These are phyloP conservation scores for Tylopilus felleus DNA, from an alignment of 768 basidiomycete genomes.

Conservation along the genomic window DNA sequence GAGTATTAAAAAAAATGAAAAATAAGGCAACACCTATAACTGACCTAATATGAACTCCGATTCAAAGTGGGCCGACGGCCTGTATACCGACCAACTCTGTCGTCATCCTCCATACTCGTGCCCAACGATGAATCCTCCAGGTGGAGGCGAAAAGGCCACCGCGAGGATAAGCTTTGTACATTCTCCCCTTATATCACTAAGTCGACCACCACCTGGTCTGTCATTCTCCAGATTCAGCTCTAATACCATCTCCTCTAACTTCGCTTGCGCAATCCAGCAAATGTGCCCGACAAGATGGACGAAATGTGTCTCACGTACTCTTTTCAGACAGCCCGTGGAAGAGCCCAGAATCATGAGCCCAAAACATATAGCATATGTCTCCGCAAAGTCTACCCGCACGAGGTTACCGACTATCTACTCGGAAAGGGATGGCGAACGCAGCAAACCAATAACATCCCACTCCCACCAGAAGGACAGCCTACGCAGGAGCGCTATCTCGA, in stretches of 20 bases:
- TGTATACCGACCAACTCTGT: neutral
- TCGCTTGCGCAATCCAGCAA: slow-evolving; percentile 35
- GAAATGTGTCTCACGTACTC: slow-evolving; percentile 66
- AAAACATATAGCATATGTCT: slow-evolving; percentile 59
- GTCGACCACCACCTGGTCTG: slow-evolving; percentile 24
- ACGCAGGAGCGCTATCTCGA: slow-evolving; percentile 18
- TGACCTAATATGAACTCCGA: slow-evolving; percentile 20
- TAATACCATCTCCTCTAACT: neutral
- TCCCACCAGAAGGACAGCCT: slow-evolving; percentile 66
- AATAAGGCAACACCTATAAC: slow-evolving; percentile 19
- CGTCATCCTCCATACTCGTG: neutral
- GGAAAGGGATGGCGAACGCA: slow-evolving; percentile 34
- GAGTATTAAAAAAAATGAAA: slow-evolving; percentile 18
- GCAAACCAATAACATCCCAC: slow-evolving; percentile 54
- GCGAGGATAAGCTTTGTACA: slow-evolving; percentile 23
- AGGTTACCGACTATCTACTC: slow-evolving; percentile 51
- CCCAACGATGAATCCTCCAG: slow-evolving; percentile 19
- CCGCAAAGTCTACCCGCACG: slow-evolving; percentile 64
- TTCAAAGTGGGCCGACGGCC: slow-evolving; percentile 4
- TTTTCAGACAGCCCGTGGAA: slow-evolving; percentile 53
- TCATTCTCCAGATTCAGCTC: neutral
- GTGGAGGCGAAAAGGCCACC: slow-evolving; percentile 9
- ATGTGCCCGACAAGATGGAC: slow-evolving; percentile 56
- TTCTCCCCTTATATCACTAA: slow-evolving; percentile 25
- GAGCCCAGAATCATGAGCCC: slow-evolving; percentile 48